These are phyloP conservation scores for Aspergillus baeticus DNA, from an alignment of 495 filamentous ascomycete species.

Conservation along the genomic window DNA sequence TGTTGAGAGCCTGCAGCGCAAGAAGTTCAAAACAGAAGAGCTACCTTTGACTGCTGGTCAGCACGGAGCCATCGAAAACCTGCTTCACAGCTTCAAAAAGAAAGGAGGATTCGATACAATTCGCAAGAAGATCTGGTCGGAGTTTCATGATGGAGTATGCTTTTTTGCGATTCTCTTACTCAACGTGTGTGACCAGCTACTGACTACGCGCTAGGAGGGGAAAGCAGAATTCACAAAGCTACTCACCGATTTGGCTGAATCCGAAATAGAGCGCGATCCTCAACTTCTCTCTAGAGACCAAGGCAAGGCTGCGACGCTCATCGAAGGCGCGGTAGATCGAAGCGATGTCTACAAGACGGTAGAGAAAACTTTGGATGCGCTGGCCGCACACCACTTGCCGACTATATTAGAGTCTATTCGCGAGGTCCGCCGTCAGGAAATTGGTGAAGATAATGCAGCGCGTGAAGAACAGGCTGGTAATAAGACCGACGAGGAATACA, in stretches of 20 bases:
- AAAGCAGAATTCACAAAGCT: slow-evolving; percentile 64
- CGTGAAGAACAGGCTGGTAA: slow-evolving; percentile 67
- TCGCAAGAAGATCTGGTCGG: slow-evolving; percentile 76
- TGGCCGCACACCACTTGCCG: slow-evolving; percentile 63
- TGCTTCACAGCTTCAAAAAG: slow-evolving; percentile 84
- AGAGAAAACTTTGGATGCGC: slow-evolving; percentile 61
- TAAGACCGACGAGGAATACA: slow-evolving; percentile 84
- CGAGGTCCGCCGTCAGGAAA: slow-evolving; percentile 66
- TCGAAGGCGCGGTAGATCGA: slow-evolving; percentile 84
- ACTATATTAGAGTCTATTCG: slow-evolving; percentile 67
- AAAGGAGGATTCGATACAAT: slow-evolving; percentile 86
- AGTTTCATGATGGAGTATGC: slow-evolving; percentile 74
- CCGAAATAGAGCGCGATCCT: slow-evolving; percentile 79
- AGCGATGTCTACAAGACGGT: slow-evolving; percentile 77
- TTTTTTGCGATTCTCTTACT: slow-evolving; percentile 1
- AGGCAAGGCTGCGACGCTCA: slow-evolving; percentile 74
- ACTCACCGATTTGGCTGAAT: slow-evolving; percentile 70
- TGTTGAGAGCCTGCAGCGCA: slow-evolving; percentile 46
- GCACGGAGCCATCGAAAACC: slow-evolving; percentile 69
- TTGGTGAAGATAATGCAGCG: slow-evolving; percentile 69
- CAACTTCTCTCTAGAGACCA: slow-evolving; percentile 73
- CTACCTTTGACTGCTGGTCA: slow-evolving; percentile 72
- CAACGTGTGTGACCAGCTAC: slow-evolving; percentile 9
- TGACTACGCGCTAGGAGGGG: slow-evolving; percentile 50
- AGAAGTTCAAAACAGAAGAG: slow-evolving; percentile 81